Conservation (phyloP, 768 basidiomycete species). For the Lactarius tabidus region DNA sequence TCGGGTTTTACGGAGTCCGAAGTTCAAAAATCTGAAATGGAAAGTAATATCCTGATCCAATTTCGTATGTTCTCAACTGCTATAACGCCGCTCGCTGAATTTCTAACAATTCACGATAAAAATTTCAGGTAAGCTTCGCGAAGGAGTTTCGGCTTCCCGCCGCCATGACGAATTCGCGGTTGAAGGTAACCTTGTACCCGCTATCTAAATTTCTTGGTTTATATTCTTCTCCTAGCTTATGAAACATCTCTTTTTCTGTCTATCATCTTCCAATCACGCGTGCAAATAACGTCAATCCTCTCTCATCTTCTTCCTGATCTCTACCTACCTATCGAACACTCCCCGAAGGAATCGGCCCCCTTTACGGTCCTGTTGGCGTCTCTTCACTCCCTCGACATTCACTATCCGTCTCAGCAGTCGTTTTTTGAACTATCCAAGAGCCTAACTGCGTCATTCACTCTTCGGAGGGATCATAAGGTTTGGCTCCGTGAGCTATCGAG, state of each 20-base stretch:
- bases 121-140: conserved; percentile 66
- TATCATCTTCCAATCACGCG: conserved; percentile 54
- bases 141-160: conserved; percentile 60
- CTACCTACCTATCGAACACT: conserved; percentile 34
- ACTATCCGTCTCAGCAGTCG: conserved; percentile 61
- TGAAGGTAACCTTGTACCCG: conserved; percentile 45
- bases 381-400: conserved; percentile 51
- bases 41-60: conserved; percentile 69
- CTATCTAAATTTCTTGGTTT: not conserved
- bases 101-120: not conserved
- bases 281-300: conserved; percentile 59
- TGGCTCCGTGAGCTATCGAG: conserved; percentile 56
- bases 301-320: conserved; percentile 53
- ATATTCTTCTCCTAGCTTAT: conserved; percentile 46
- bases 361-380: conserved; percentile 46
- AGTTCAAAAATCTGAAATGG: conserved; percentile 43
- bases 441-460: conserved; percentile 42
- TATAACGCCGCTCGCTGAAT: not conserved
- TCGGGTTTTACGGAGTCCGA: conserved; percentile 13
- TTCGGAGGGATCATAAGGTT: conserved; percentile 32
- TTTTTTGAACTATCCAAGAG: conserved; percentile 46
- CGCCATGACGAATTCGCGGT: conserved; percentile 58
- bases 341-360: conserved; percentile 28
- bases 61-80: conserved; percentile 48
- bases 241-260: conserved; percentile 69